Evolutionary conservation across 2,329 filamentous ascomycete species (phyloP), one percentile per base, ranked within the genome.

Genomic region (Alternaria alternata): DNA sequence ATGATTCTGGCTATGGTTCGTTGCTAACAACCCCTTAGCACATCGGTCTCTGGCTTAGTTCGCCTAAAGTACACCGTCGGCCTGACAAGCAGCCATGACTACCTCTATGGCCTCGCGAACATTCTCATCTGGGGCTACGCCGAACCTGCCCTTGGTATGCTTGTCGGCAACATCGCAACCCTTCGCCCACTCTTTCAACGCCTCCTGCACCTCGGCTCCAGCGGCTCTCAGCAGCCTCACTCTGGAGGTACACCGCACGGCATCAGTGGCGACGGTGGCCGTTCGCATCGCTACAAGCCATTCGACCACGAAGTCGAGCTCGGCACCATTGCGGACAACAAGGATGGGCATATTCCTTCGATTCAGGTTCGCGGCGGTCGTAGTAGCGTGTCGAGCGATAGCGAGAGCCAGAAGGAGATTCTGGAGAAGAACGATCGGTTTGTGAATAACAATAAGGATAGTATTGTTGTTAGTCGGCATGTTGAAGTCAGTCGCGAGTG

Each of bases 41-140:
- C 72, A 72, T 79, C 36, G 64, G 74, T 30, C 60, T 78, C 16
- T 3, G 56, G 56, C 3, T 5, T 54, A 1, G 75, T 75, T 7
- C 56, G 56, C 1, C 28, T 59, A 1, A 59, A 59, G n/a, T 79
- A 79, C 57, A 79, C 76, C 8, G 69, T 77, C 41, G 73, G 72
- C 38, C 64, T 78, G 7, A 76, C 70, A 52, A 75, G 70, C 59
- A 54, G 63, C 5, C 53, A 67, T 14, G 75, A 79, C 54, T 77
- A 73, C 53, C 65, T 77, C 6, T 73, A 63, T 68, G 70, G 68
- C 28, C 66, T 79, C 22, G 75, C 71, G 18, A 68, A 78, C 48
- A 68, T 79, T 22, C 65, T 78, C 28, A 73, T 78, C 42, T 79
- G 76, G 77, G 75, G 75, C 3, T 78, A 76, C 49, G 75, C 75